Conservation (phyloP, 768 basidiomycete genomes). For the Tylopilus plumbeoviolaceoides region DNA sequence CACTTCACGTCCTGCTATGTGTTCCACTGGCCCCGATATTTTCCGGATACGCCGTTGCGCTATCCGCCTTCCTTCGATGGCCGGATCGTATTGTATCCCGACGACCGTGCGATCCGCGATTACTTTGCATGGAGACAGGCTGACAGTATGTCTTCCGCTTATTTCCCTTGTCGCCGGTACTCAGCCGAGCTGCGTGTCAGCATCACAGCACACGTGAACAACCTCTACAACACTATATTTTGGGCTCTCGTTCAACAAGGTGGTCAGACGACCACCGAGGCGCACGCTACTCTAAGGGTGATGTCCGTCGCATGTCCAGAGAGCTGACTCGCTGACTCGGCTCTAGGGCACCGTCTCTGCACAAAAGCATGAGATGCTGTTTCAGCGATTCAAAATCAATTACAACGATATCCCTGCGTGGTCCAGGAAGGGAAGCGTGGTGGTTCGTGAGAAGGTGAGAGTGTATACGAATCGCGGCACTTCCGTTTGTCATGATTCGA, state of each 20-base stretch:
- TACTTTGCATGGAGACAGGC: conserved; percentile 97
- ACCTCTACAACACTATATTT: conserved; percentile 93
- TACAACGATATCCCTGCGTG: conserved; percentile 73
- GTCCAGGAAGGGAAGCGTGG: conserved; percentile 81
- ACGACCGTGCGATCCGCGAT: conserved; percentile 67
- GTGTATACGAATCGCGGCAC: background rate
- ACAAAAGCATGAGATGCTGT: conserved; percentile 90
- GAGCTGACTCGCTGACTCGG: conserved; percentile 9
- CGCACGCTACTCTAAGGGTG: conserved; percentile 77
- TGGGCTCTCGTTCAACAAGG: conserved; percentile 90
- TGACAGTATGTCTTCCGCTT: conserved; percentile 62
- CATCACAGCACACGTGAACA: conserved; percentile 88
- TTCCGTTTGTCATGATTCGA: background rate
- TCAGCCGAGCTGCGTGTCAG: conserved; percentile 17
- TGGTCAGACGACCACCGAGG: conserved; percentile 73
- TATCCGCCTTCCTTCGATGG: conserved; percentile 95
- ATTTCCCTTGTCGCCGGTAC: background rate
- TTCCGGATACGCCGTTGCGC: conserved; percentile 64
- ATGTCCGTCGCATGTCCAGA: conserved; percentile 7
- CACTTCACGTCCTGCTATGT: conserved; percentile 90
- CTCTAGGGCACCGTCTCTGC: conserved; percentile 81
- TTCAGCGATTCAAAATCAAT: conserved; percentile 77
- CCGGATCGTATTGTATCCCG: conserved; percentile 79
- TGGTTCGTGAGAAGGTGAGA: conserved; percentile 63
- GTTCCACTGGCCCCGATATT: conserved; percentile 77